Conservation (phyloP, 176 grass and related monocot species). For the Puya raimondii region DNA sequence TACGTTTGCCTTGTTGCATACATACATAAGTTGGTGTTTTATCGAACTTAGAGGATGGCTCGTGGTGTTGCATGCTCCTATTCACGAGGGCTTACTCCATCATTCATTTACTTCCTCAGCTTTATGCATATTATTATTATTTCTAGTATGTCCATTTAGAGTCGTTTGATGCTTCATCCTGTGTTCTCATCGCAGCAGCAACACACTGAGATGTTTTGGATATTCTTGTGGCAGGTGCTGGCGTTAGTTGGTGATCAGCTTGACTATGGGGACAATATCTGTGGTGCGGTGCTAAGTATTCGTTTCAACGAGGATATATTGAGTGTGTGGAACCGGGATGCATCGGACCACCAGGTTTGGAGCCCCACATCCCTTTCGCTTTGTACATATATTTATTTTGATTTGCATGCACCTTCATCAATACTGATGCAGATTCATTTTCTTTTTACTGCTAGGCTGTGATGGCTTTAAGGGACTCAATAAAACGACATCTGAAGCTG, state of each 20-base stretch:
- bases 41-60: no score
- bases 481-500: slow-evolving; percentile 93
- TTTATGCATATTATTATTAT: no score
- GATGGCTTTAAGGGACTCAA: slow-evolving; percentile 84
- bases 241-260: slow-evolving; percentile 92
- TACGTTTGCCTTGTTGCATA: no score
- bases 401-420: background rate
- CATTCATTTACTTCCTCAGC: no score
- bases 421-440: background rate
- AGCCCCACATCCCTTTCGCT: background rate
- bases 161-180: no score
- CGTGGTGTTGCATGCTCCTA: no score
- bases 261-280: slow-evolving; percentile 83
- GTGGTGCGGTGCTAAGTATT: slow-evolving; percentile 80
- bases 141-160: no score
- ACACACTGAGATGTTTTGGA: background rate
- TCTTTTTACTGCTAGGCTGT: slow-evolving; percentile 45
- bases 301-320: slow-evolving; percentile 93
- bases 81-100: no score
- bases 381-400: background rate
- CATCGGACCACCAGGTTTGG: slow-evolving; percentile 77
- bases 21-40: no score
- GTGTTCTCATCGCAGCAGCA: no score
- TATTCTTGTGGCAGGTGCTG: slow-evolving; percentile 44
- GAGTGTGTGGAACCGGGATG: slow-evolving; percentile 93